Percentiles rank a stretch among this genome's conserved stretches.
phyloP scores from a whole-genome alignment of 139 green algal genomes.

The Micractinium conductrix region DNA sequence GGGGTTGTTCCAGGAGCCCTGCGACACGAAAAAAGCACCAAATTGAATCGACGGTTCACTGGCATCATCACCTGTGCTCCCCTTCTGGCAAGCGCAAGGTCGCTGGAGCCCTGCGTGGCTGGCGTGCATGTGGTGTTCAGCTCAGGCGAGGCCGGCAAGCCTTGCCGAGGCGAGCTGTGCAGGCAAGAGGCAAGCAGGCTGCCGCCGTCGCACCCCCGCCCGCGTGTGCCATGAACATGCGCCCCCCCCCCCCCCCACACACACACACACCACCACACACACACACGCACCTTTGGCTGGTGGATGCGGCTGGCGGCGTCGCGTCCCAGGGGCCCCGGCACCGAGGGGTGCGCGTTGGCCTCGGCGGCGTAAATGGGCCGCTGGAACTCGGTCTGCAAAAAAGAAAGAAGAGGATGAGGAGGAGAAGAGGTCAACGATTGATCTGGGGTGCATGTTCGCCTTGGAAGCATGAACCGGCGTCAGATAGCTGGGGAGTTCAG shows the following conservation, averaged over 20 bases:
- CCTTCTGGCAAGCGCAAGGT: neutral
- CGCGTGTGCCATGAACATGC: too few species aligned
- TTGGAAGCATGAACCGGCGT: neutral
- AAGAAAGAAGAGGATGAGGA: neutral
- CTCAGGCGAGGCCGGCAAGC: too few species aligned
- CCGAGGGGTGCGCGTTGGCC: constrained; percentile 1
- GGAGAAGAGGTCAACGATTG: neutral
- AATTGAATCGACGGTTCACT: neutral
- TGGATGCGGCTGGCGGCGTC: neutral
- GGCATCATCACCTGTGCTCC: too few species aligned
- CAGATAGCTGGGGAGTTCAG: neutral
- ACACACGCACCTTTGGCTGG: too few species aligned
- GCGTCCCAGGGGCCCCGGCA: neutral
- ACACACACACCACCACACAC: too few species aligned
- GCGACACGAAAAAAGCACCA: neutral
- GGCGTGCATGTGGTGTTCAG: too few species aligned
- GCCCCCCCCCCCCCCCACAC: too few species aligned
- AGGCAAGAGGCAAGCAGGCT: too few species aligned
- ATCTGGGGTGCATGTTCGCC: neutral
- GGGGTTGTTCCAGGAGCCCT: constrained; percentile 50
- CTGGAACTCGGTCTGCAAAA: constrained; percentile 33
- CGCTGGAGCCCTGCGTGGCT: neutral
- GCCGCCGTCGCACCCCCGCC: too few species aligned
- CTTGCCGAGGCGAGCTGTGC: too few species aligned
- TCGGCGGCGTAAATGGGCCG: constrained; percentile 37